Evolutionary conservation across 2,329 filamentous ascomycete genomes (phyloP), one percentile per base, ranked within the genome.

Genomic region (Stemphylium beticola): DNA sequence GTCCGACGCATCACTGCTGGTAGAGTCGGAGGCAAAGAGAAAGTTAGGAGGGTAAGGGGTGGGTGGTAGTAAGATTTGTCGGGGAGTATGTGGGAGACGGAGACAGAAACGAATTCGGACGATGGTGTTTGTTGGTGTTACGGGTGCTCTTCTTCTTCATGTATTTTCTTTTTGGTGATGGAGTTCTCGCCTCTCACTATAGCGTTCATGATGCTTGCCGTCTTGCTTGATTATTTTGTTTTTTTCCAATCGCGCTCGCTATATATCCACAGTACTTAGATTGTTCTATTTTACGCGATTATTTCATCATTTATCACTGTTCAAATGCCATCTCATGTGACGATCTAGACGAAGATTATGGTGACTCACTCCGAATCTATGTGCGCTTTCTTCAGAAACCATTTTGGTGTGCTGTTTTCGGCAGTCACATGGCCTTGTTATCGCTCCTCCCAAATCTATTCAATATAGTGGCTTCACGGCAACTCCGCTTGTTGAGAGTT

Each of bases 21-120:
- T 1, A 47, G 62, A 11, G 49, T 69, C 38, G 68, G 67, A 7
- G 71, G 71, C 26, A 72, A 65, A 62, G 65, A 69, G 60, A 73
- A 68, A 65, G 63, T 68, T 12, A 68, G 72, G 61, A 66, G 74
- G 53, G 65, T 66, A 8, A 67, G 72, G 44, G 75, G 72, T 4
- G 74, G 74, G 9, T 77, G 74, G 74, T 75, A 58, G 31, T 39
- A 8, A 8, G 2, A 9, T 24, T 26, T 26, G 24, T 2, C 7
- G 8, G 24, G 12, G 17, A 32, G 29, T 14, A 22, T 14, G 18
- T 8, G 22, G 14, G 20, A 8, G 20, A 11, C 17, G 14, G 14
- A 6, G n/a, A 26, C 14, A 5, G 8, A 36, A 26, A 15, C n/a
- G 7, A 34, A 24, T 18, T 18, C 15, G 22, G 31, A 44, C 41